These are phyloP conservation scores for Protostelium mycophagum DNA, from an alignment of 78 protist species.

Conservation along the genomic window DNA sequence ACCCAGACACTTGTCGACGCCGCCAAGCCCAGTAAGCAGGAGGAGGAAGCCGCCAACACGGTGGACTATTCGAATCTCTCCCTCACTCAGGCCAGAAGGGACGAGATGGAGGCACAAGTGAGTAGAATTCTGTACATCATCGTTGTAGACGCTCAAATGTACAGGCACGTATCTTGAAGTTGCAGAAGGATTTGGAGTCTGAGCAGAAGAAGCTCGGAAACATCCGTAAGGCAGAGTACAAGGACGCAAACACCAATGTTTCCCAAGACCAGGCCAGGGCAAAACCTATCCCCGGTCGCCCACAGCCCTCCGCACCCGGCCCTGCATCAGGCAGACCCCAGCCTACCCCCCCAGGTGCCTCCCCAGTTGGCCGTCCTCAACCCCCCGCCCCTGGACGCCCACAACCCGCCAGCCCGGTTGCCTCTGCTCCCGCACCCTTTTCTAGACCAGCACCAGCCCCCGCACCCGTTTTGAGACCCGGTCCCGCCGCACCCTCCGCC, in stretches of 20 bases:
- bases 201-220: slow-evolving; percentile 44
- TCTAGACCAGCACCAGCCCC: slow-evolving; percentile 5
- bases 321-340: slow-evolving; percentile 4
- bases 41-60: slow-evolving; percentile 1
- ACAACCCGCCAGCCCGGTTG: not conserved
- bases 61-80: slow-evolving; percentile 25
- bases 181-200: slow-evolving; percentile 50
- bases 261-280: not conserved
- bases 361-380: not conserved
- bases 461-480: not conserved
- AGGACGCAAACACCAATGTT: slow-evolving; percentile 3
- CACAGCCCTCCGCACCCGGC: slow-evolving; percentile 5
- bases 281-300: not conserved
- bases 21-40: slow-evolving; percentile 30
- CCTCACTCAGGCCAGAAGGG: slow-evolving; percentile 21
- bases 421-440: not conserved
- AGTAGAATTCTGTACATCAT: not conserved
- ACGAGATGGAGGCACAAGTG: slow-evolving; percentile 64
- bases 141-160: not conserved
- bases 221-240: slow-evolving; percentile 51
- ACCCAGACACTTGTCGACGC: slow-evolving; percentile 46
- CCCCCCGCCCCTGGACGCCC: not conserved
- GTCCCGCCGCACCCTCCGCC: not conserved
- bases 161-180: slow-evolving; percentile 17
- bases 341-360: not conserved